A percentile compares a stretch with the other conserved stretches of the same genome.
These are phyloP conservation scores for Aegilops bicornis DNA, from an alignment of 176 grass and related monocot genomes.

Conservation along the genomic window DNA sequence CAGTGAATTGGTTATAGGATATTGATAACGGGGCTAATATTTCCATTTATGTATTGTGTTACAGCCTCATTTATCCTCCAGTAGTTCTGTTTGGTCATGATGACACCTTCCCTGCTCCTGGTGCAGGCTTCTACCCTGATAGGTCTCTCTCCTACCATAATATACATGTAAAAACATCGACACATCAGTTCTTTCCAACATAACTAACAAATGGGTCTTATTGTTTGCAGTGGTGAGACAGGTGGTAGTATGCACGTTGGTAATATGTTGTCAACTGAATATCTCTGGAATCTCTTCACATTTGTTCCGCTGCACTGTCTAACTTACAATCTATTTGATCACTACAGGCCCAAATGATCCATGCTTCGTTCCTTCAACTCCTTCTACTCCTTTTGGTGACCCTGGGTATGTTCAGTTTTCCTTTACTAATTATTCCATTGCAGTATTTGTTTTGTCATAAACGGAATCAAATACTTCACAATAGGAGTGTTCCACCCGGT, in stretches of 20 bases:
- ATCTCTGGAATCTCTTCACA: background rate
- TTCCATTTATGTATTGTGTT: constrained; percentile 15
- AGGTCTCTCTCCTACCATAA: constrained; percentile 48
- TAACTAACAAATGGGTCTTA: constrained; percentile 13
- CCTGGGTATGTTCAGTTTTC: constrained; percentile 43
- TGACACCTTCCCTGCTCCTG: constrained; percentile 76
- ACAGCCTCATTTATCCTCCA: constrained; percentile 69
- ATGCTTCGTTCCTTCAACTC: constrained; percentile 66
- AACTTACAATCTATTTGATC: constrained; percentile 3
- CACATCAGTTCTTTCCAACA: background rate
- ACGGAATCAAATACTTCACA: constrained; percentile 23
- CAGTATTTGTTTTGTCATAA: background rate
- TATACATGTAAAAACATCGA: background rate
- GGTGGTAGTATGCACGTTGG: constrained; percentile 82
- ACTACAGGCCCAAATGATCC: constrained; percentile 72
- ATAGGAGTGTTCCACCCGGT: constrained; percentile 59
- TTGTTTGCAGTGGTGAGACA: constrained; percentile 50
- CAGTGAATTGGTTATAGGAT: background rate
- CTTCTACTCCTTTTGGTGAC: constrained; percentile 35
- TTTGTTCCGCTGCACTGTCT: background rate
- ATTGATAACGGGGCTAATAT: constrained; percentile 8
- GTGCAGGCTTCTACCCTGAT: constrained; percentile 74
- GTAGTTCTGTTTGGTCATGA: constrained; percentile 48
- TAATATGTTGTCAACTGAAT: constrained; percentile 37
- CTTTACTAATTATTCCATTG: background rate